Percentiles rank a stretch among this genome's conserved stretches.
These are phyloP conservation scores for Paraglomus brasilianum DNA, from an alignment of 192 early-diverging fungal genomes.

Conservation along the genomic window DNA sequence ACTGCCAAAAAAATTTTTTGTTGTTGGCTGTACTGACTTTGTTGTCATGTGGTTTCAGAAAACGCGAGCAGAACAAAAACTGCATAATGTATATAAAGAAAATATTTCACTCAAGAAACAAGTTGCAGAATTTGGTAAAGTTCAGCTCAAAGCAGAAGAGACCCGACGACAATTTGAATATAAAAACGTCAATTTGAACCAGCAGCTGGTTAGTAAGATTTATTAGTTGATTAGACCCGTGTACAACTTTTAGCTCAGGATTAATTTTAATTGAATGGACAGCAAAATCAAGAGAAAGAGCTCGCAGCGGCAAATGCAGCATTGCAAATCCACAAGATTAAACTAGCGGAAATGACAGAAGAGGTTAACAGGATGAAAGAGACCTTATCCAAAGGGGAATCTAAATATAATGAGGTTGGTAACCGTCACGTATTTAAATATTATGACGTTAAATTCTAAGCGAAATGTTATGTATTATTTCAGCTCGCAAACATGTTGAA, in stretches of 20 bases:
- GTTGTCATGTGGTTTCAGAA: neutral
- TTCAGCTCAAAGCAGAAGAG: constrained; percentile 11
- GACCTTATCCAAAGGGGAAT: constrained; percentile 45
- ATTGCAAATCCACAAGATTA: constrained; percentile 49
- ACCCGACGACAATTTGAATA: constrained; percentile 17
- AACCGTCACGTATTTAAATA: neutral
- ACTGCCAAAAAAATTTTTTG: too few species aligned
- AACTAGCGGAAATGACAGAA: constrained; percentile 54
- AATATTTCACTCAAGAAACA: constrained; percentile 27
- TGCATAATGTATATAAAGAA: constrained; percentile 16
- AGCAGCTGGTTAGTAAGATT: constrained; percentile 16
- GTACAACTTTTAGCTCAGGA: neutral
- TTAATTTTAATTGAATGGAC: constrained; percentile 2
- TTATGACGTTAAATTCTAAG: constrained; percentile 1
- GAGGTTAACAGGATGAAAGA: constrained; percentile 61
- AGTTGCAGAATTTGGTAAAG: neutral
- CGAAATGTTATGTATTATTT: neutral
- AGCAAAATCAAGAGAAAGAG: constrained; percentile 63
- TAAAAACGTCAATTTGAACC: constrained; percentile 17
- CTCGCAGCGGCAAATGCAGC: constrained; percentile 48
- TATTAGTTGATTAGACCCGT: neutral
- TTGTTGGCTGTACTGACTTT: too few species aligned
- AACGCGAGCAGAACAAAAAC: constrained; percentile 16
- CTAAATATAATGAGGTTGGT: constrained; percentile 46
- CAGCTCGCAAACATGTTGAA: constrained; percentile 53